Evolutionary conservation across 2,329 filamentous ascomycete species (phyloP), one percentile per base, ranked within the genome.

Genomic region (Hymenoscyphus linearis): DNA sequence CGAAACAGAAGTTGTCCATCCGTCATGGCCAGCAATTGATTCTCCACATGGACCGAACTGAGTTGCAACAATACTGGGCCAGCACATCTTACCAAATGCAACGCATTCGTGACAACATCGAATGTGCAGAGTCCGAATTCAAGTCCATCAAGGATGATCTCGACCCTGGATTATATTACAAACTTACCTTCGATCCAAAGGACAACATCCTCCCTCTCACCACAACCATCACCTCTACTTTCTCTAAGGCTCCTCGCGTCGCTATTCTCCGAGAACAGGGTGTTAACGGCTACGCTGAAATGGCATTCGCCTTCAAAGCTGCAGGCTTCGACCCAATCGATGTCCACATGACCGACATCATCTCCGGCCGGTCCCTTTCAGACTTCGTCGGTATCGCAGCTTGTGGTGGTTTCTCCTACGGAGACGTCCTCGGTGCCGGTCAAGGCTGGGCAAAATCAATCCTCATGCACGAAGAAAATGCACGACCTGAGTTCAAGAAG

Each of bases 381-480:
- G 87, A 87, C 65, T 97, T 97, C 74, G 86, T 87, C 35, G 95
- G 95, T 67, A 82, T 98, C 54, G 95, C 93, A 37, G 92, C 92
- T n/a, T 96, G 93, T 67, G 95, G 95, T 73, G 95, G 95, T 56
- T 98, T 99, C 83, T 96, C 91, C 16, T 98, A 96, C 73, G 92
- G 92, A 65, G 79, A 81, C 65, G 90, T 93, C 40, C 84, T 98
- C 0, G 95, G 93, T 62, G 95, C 95, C n/a, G 95, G 95, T 58
- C 89, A 93, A 70, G 95, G 95, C 52, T 99, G 95, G 95, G 91
- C 95, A 4, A 93, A 96, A 76, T 93, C 90, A 1, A 92, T 98
- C 44, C 83, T 98, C 18, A 84, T 96, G 74, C 91, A 98, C 76
- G 83, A 83, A 26, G 78, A 88, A 61, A 87, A 88, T 50, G 82